These are phyloP conservation scores for Trypanosoma lewisi DNA, from an alignment of 208 protist genomes.

Conservation along the genomic window DNA sequence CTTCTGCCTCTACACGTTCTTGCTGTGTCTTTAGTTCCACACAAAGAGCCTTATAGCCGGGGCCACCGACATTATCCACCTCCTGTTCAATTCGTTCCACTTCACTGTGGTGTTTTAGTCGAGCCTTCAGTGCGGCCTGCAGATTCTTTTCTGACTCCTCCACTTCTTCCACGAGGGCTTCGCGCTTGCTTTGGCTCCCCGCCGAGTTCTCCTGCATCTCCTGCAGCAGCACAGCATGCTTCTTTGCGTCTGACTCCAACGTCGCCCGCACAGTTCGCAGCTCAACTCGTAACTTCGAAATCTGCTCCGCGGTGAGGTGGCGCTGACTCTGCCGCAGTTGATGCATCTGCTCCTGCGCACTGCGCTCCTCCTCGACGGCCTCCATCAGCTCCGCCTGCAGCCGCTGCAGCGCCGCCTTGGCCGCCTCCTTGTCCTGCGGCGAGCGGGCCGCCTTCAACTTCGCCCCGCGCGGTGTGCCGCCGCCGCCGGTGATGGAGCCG, in stretches of 20 bases:
- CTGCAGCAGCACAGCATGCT: conserved; percentile 27
- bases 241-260: conserved; percentile 45
- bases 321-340: conserved; percentile 60
- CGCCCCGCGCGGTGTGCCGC: conserved; percentile 77
- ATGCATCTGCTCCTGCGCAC: conserved; percentile 58
- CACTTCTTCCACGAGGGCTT: conserved; percentile 28
- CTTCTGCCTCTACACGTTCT: conserved; percentile 69
- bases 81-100: conserved; percentile 65
- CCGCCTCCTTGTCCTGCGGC: conserved; percentile 72
- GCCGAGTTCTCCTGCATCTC: conserved; percentile 37
- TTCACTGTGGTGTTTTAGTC: conserved; percentile 36
- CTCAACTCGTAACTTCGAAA: conserved; percentile 50
- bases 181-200: conserved; percentile 28
- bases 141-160: conserved; percentile 29
- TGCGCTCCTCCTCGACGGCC: conserved; percentile 66
- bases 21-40: conserved; percentile 50
- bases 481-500: conserved; percentile 99
- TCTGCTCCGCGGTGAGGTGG: conserved; percentile 49
- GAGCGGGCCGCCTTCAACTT: conserved; percentile 76
- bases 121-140: conserved; percentile 45
- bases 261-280: conserved; percentile 39
- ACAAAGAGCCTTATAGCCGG: conserved; percentile 64
- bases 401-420: conserved; percentile 69
- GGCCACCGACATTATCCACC: conserved; percentile 75
- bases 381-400: conserved; percentile 74